Base-by-base conservation (phyloP, 257 asterid species). In the Jacaranda mimosifolia region DNA sequence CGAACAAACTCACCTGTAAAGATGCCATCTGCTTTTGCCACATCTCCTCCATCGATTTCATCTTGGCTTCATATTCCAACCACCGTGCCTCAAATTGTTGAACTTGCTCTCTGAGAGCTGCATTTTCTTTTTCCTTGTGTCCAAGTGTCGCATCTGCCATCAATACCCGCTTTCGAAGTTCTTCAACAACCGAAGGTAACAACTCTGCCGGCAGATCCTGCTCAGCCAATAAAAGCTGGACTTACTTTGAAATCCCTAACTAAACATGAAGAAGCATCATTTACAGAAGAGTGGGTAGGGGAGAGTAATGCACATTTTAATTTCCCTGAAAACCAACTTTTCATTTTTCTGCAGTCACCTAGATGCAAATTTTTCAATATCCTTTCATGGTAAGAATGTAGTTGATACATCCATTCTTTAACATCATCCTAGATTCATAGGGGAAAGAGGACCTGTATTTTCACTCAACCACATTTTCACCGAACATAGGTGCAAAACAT, bases 21-120 rank as follows among this genome's bases (percentile, higher is more conserved):
- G 97, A 87, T 72, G 83, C 70, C 83, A 87, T 91, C 89, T 96
- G 94, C 81, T 87, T 93, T 84, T 93, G 97, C 97, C 98, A 93
- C 79, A 86, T 87, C 64, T 89, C 95, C 87, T 94, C 99, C 97
- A 91, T 90, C 60, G 94, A 89, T 83, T 86, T 90, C 93, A 90
- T 91, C 89, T 87, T 93, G 85, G 80, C 79, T 79, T 93, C 98
- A 79, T 93, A 90, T 70, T 88, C 94, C 14, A 83, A 63, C 92
- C 93, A 86, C 21, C 90, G 91, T 5, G 85, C 83, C 83, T 88
- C 92, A 38, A 85, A 76, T 63, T 89, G 90, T 58, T 87, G 82
- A 35, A 83, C 87, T 81, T 93, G 97, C 79, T 89, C 94, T 70
- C 84, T 89, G 77, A 96, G 82, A 53, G 83, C 87, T 59, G 77